These are phyloP conservation scores for Trametes punicea DNA, from an alignment of 768 basidiomycete genomes.

Conservation along the genomic window DNA sequence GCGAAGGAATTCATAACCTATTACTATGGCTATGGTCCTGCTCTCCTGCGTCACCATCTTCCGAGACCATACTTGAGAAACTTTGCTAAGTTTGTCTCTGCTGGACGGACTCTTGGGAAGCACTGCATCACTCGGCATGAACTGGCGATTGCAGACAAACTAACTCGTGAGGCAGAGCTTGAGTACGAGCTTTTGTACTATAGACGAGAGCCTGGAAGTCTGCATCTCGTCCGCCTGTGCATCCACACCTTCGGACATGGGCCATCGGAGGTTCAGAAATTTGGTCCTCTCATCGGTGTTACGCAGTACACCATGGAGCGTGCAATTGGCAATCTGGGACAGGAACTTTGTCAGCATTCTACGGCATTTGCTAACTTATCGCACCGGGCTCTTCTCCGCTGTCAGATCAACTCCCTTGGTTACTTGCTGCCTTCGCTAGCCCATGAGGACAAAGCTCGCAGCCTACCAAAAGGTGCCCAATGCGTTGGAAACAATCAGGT, in stretches of 20 bases:
- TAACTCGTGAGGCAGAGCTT: constrained; percentile 26
- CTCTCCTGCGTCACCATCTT: constrained; percentile 22
- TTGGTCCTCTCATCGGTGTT: constrained; percentile 14
- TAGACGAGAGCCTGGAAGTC: constrained; percentile 20
- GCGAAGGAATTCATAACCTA: constrained; percentile 27
- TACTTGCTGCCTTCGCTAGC: not conserved
- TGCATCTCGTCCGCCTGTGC: constrained; percentile 35
- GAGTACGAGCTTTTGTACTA: constrained; percentile 39
- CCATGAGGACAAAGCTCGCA: not conserved
- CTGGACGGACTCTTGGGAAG: constrained; percentile 22
- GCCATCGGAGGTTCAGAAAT: constrained; percentile 20
- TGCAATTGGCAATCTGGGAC: constrained; percentile 27
- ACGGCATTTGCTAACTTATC: constrained; percentile 26
- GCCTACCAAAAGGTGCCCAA: not conserved
- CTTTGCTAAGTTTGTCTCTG: constrained; percentile 28
- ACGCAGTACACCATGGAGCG: constrained; percentile 26
- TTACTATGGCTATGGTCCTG: constrained; percentile 22
- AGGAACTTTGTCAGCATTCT: constrained; percentile 25
- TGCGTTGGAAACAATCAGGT: not conserved
- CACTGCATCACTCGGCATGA: constrained; percentile 7
- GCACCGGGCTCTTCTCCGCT: not conserved
- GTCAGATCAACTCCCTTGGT: not conserved
- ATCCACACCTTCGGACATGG: constrained; percentile 33
- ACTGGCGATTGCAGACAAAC: constrained; percentile 23
- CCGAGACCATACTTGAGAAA: constrained; percentile 21